Evolutionary conservation across 192 early-diverging fungal species (phyloP), one percentile per base, ranked within the genome.

Genomic region (Coemansia aciculifera): DNA sequence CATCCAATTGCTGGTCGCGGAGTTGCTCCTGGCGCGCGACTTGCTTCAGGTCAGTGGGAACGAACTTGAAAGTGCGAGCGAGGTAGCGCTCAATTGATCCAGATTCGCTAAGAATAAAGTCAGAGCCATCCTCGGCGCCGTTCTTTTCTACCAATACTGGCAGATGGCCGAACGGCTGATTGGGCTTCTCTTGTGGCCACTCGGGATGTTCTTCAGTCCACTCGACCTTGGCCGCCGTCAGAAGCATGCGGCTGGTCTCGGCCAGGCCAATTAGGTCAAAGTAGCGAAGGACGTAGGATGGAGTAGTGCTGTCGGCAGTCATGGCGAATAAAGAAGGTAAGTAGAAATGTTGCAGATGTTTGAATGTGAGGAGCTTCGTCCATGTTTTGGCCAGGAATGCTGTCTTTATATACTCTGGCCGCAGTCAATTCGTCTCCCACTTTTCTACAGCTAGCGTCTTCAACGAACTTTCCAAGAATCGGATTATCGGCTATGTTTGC

Each of bases 51-150:
- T 68, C 74, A 27, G 64, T 52, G 0, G 59, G 77, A 29, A 78
- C 29, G 32, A 85, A 67, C 5, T 73, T 82, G 62, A 84, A 82
- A 42, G 59, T 84, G 65, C 64, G 57, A 13, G 81, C 64, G 7
- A 89, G 64, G 66, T 86, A 87, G 48, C 87, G 86, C 42, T 81
- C 81, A 31, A 89, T 87, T 1, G 78, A 73, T 13, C 67, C 63
- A 0, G 79, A 69, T 32, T 89, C 84, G 46, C 75, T 69, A 9
- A 86, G 34, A 3, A 74, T 19, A 60, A 83, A 69, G 34, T 68
- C 68, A 3, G 68, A 71, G 44, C 62, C 65, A 32, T 76, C 78
- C 10, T 85, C 74, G 0, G 69, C 44, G n/a, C 74, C 67, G 37
- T 42, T 65, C 61, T 72, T 81, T 32, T 86, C 85, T 9, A 79